Percentiles rank a stretch among this genome's conserved stretches.
phyloP scores from a whole-genome alignment of 2,329 filamentous ascomycete genomes.

The Gaeumannomyces sp. region DNA sequence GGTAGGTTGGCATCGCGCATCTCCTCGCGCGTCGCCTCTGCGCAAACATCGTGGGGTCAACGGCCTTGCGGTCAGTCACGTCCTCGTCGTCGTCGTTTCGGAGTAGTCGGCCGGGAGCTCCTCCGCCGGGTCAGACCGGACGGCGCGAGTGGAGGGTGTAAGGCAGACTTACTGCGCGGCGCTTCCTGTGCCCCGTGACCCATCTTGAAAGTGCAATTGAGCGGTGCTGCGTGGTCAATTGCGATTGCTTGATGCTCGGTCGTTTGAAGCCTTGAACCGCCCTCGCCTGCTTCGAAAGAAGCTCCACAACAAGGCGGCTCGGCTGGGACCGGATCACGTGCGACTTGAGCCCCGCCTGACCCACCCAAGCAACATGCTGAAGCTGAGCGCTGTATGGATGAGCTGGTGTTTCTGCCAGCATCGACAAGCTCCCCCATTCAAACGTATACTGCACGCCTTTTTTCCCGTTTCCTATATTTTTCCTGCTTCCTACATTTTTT shows the following conservation, averaged over 20 bases:
- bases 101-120: neutral
- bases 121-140: neutral
- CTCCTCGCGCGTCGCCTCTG: conserved; percentile 78
- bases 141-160: neutral
- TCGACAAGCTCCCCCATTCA: no score
- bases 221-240: conserved; percentile 6
- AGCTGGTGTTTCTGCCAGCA: no score
- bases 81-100: no score
- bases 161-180: conserved; percentile 8
- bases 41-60: neutral
- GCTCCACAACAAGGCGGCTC: neutral
- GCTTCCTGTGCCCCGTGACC: conserved; percentile 5
- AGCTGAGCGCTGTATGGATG: no score
- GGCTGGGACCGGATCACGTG: neutral
- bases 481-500: no score
- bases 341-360: no score
- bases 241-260: conserved; percentile 3
- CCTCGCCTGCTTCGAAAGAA: neutral
- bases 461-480: no score
- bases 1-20: conserved; percentile 90
- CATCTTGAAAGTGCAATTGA: conserved; percentile 11
- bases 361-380: neutral
- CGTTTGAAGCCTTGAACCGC: neutral
- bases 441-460: no score
- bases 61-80: conserved; percentile 12